phyloP scores from a whole-genome alignment of 495 filamentous ascomycete species.

The Jackrogersella multiformis region DNA sequence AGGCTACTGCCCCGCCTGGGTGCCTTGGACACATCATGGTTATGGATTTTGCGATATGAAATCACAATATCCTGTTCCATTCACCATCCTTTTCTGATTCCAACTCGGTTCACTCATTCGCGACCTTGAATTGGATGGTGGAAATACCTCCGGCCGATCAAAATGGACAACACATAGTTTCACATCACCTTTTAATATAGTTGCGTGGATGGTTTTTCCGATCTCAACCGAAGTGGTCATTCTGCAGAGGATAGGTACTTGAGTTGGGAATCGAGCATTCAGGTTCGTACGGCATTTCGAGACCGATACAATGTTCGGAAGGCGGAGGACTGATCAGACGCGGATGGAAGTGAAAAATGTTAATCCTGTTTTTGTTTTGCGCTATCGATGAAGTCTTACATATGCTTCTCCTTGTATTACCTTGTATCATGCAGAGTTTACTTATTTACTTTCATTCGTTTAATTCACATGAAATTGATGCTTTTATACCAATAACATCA shows the following conservation, averaged over 20 bases:
- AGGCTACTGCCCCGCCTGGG: slow-evolving; percentile 60
- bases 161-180: slow-evolving; percentile 28
- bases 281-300: slow-evolving; percentile 40
- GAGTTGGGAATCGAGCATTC: slow-evolving; percentile 47
- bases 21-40: slow-evolving; percentile 69
- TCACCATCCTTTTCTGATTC: slow-evolving; percentile 28
- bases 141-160: slow-evolving; percentile 34
- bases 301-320: slow-evolving; percentile 28
- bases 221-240: slow-evolving; percentile 46
- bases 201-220: slow-evolving; percentile 43
- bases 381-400: slow-evolving; percentile 39
- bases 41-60: slow-evolving; percentile 66
- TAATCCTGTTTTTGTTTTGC: slow-evolving; percentile 42
- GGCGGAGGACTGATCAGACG: slow-evolving; percentile 12
- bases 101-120: slow-evolving; percentile 29
- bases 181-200: slow-evolving; percentile 45
- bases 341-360: slow-evolving; percentile 29
- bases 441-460: slow-evolving; percentile 26
- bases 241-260: slow-evolving; percentile 47
- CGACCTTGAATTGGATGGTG: slow-evolving; percentile 37
- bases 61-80: slow-evolving; percentile 34
- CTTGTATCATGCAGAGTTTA: slow-evolving; percentile 45
- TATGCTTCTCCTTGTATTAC: slow-evolving; percentile 45
- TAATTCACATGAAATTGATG: slow-evolving; percentile 20
- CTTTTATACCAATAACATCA: slow-evolving; percentile 7